Evolutionary conservation across 2,329 filamentous ascomycete species (phyloP), one percentile per base, ranked within the genome.

Genomic region (Helminthosporium solani): DNA sequence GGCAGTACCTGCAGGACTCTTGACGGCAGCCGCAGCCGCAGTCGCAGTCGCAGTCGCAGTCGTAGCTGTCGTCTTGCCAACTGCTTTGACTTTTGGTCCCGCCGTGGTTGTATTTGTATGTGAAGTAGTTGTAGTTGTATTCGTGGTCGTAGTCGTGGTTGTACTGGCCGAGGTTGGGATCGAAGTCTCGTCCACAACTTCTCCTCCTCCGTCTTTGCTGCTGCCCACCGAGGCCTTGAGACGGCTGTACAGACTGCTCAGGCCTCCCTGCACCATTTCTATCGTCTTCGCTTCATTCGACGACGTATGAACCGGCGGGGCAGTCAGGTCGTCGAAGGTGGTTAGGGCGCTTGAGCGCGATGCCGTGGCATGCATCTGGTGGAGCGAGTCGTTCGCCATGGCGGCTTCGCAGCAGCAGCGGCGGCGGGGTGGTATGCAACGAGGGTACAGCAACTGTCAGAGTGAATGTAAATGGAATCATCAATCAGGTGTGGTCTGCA

Each of bases 311-410:
- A 78, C 74, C 0, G 87, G 84, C 4, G 85, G 84, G 1, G 86
- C 80, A 1, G 87, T 88, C 61, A 95, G 91, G 64, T 96, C 91
- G 71, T 95, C 95, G 72, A 97, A 97, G 7, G 90, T 95, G 2
- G 92, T 97, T 38, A 97, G 78, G 27, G 84, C 82, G 52, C 87
- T 87, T 27, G 88, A 88, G 66, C 88, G 87, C 63, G 88, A 95
- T n/a, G 91, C 90, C 5, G 88, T 85, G 40, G 78, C 90, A 70
- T 96, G 92, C 56, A 96, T 96, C 60, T 88, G 85, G 70, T 95
- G 87, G 50, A 96, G 82, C 34, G 65, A 47, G 14, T 60, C 53
- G 21, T 48, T 53, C 47, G 59, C 12, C 25, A 12, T 7, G 7
- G 7, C 28, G 28, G 52, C 23, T 25, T 9, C 23, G 23, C 23